Evolutionary conservation across 805 yeast genomes (phyloP).

Genomic region (Saccharomycopsis selenospora): DNA sequence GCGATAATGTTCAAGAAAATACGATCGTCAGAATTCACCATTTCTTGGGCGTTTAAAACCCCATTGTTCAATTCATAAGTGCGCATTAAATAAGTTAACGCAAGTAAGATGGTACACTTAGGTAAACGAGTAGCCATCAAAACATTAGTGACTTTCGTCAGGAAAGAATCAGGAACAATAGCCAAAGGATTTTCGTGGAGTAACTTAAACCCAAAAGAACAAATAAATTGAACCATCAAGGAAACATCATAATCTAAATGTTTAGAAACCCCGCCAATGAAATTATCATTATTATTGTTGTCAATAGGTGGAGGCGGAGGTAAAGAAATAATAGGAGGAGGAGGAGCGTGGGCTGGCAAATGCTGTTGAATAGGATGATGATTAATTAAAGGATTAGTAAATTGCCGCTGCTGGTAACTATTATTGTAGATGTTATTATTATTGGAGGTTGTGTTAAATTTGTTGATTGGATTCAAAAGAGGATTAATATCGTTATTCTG

Average conservation of each 20-base stretch:
- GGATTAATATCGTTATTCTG: no score
- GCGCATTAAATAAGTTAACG: slow-evolving; percentile 72
- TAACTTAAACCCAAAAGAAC: slow-evolving; percentile 66
- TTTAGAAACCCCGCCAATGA: slow-evolving; percentile 67
- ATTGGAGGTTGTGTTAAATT: background rate
- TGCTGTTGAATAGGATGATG: slow-evolving; percentile 1
- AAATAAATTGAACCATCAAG: slow-evolving; percentile 71
- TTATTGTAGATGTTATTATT: background rate
- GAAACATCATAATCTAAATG: slow-evolving; percentile 74
- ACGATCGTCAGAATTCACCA: slow-evolving; percentile 31
- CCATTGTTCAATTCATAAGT: slow-evolving; percentile 39
- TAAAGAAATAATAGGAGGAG: no score
- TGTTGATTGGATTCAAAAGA: no score
- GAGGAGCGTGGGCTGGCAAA: background rate
- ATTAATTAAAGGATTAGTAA: background rate
- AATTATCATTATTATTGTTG: background rate
- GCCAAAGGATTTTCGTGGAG: slow-evolving; percentile 41
- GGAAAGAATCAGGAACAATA: slow-evolving; percentile 25
- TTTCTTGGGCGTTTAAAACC: slow-evolving; percentile 30
- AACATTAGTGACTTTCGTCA: slow-evolving; percentile 33
- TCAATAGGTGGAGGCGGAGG: no score
- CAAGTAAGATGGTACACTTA: slow-evolving; percentile 67
- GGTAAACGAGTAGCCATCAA: slow-evolving; percentile 85
- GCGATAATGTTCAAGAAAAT: slow-evolving; percentile 54
- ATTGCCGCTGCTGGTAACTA: background rate